Conservation (phyloP, 2,329 filamentous ascomycete genomes). For the Diplodia corticola region DNA sequence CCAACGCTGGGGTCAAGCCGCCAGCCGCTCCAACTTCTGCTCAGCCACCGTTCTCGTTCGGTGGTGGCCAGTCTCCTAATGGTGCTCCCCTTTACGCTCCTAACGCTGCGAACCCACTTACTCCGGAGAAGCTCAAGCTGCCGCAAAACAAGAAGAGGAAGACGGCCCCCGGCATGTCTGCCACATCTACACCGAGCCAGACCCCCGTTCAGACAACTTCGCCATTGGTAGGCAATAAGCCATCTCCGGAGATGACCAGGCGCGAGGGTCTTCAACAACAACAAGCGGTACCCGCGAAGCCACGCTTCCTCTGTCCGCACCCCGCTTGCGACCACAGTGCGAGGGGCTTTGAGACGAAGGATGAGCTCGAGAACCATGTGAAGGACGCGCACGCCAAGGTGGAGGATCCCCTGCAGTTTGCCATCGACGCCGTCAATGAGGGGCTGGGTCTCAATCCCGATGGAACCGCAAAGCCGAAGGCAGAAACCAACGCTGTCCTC, state of each 20-base stretch:
- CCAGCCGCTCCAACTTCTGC: slow-evolving; percentile 52
- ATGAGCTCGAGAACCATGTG: slow-evolving; percentile 56
- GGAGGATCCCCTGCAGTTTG: slow-evolving; percentile 58
- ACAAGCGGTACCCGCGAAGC: slow-evolving; percentile 40
- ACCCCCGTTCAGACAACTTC: slow-evolving; percentile 41
- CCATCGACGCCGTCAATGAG: slow-evolving; percentile 53
- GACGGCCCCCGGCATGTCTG: slow-evolving; percentile 43
- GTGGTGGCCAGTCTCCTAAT: slow-evolving; percentile 54
- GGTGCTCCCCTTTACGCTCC: slow-evolving; percentile 55
- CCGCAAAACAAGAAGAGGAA: slow-evolving; percentile 60
- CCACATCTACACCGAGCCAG: slow-evolving; percentile 36
- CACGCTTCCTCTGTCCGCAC: slow-evolving; percentile 56
- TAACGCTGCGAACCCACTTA: slow-evolving; percentile 54
- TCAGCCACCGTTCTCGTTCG: slow-evolving; percentile 54
- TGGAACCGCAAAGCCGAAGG: slow-evolving; percentile 43
- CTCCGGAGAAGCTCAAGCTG: slow-evolving; percentile 58
- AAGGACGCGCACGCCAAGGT: slow-evolving; percentile 55
- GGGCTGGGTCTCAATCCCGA: slow-evolving; percentile 52
- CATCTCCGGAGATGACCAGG: slow-evolving; percentile 50
- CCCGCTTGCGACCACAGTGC: slow-evolving; percentile 54
- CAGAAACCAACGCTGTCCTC: slow-evolving; percentile 30
- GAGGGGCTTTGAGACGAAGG: slow-evolving; percentile 57
- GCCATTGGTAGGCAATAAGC: slow-evolving; percentile 42
- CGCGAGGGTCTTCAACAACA: slow-evolving; percentile 45
- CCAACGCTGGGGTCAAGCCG: slow-evolving; percentile 37